Conservation (phyloP, 208 protist species). For the Trichomonas vaginalis region DNA sequence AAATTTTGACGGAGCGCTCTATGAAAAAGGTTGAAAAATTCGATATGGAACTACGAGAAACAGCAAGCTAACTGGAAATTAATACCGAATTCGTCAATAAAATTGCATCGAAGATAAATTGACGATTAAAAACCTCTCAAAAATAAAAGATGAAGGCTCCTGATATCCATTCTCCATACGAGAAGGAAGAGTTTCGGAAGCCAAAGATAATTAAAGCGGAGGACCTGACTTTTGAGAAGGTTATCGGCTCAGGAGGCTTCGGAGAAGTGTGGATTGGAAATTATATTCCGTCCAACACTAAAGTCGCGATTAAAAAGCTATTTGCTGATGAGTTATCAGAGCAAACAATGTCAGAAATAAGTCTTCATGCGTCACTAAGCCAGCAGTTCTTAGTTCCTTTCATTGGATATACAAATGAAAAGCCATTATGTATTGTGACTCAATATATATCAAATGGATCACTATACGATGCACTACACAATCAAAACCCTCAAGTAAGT, state of each 20-base stretch:
- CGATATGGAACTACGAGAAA: too few relatives aligned
- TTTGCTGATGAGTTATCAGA: not conserved
- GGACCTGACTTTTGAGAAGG: not conserved
- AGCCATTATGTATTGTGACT: not conserved
- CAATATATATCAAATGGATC: not conserved
- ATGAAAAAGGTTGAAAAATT: too few relatives aligned
- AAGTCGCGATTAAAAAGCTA: conserved; percentile 6
- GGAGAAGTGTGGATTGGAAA: not conserved
- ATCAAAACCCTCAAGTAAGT: not conserved
- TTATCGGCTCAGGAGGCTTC: not conserved
- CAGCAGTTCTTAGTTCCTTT: not conserved
- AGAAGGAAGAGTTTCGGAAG: not conserved
- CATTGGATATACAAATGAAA: not conserved
- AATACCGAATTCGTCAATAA: too few relatives aligned
- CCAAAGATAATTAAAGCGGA: not conserved
- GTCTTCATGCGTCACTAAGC: not conserved
- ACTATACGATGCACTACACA: not conserved
- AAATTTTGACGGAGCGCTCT: too few relatives aligned
- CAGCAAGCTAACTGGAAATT: too few relatives aligned
- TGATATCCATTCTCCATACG: not conserved
- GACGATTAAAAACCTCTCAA: not conserved
- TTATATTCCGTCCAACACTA: not conserved
- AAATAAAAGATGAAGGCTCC: not conserved
- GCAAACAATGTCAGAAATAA: not conserved
- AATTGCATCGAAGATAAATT: too few relatives aligned